Base-by-base conservation (phyloP, 176 grass and related monocot species). In the Stipa capillata region DNA sequence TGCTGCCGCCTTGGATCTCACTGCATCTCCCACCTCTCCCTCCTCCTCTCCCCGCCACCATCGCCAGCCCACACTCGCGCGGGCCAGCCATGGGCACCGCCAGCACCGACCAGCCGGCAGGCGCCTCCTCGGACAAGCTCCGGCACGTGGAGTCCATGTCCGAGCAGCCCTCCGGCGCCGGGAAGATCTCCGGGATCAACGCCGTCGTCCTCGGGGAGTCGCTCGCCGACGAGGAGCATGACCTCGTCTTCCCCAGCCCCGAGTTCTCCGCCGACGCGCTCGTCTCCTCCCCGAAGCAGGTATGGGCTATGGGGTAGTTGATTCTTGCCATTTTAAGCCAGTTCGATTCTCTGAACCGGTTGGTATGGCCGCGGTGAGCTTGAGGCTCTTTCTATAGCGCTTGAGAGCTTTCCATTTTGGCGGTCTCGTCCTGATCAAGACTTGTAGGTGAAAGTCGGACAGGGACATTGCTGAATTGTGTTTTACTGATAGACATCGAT, bases 111-210 rank as follows among this genome's bases (percentile, higher is more conserved):
- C 82, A 85, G 77, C 74, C 51, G 69, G 81, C 51, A 20, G 81
- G 60, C 33, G 27, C 50, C 36, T 53, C 82, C 21, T 53, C 45
- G 13, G 82, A 85, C 82, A 85, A 72, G 82, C 92, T 99, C 74
- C 84, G 92, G 21, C 92, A 99, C 29, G 78, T 99, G 52, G 96
- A 95, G 69, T 91, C 88, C 39, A 95, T 95, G 96, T 78, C 92
- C 40, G 78, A 83, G 75, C 81, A 63, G 25, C 96, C 92, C 40
- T 99, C 92, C 32, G 92, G 88, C 29, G 88, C 84, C 37, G 90
- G 96, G 2, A 87, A 52, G 81, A 93, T 94, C 74, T 79, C 88
- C 13, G 79, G 83, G 52, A 73, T 87, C 60, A 99, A 84, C 85
- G 90, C 92, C 39, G 83, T 87, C 31, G 82, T 99, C 40, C 96